These are phyloP conservation scores for Grifola frondosa DNA, from an alignment of 1,284 basidiomycete genomes.

Conservation along the genomic window DNA sequence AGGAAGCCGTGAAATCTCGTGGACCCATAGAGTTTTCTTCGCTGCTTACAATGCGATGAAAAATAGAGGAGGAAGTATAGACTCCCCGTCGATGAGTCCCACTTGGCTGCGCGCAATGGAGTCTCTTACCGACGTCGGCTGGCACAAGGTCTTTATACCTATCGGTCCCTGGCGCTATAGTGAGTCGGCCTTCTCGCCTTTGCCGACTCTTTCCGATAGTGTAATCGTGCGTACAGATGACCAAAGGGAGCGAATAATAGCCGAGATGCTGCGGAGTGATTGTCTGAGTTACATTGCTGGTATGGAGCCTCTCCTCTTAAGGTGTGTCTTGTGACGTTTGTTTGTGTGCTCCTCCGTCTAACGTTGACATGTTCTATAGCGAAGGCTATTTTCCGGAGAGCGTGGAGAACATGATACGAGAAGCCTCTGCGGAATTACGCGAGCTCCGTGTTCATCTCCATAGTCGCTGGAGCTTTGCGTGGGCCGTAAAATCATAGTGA, in stretches of 20 bases:
- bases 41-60: constrained; percentile 37
- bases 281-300: constrained; percentile 30
- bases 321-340: constrained; percentile 16
- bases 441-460: constrained; percentile 31
- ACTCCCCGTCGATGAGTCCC: constrained; percentile 31
- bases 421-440: constrained; percentile 30
- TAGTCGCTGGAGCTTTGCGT: constrained; percentile 36
- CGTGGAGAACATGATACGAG: constrained; percentile 32
- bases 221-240: constrained; percentile 17
- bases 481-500: constrained; percentile 39
- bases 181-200: constrained; percentile 11
- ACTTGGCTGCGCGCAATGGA: constrained; percentile 33
- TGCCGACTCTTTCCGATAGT: constrained; percentile 3
- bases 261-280: constrained; percentile 35
- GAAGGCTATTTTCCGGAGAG: constrained; percentile 34
- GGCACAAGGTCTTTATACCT: constrained; percentile 35
- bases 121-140: constrained; percentile 32
- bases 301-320: constrained; percentile 32
- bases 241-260: constrained; percentile 27
- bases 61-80: constrained; percentile 30
- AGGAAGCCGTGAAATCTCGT: constrained; percentile 28
- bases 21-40: constrained; percentile 34
- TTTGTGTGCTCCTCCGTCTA: neutral
- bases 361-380: constrained; percentile 14
- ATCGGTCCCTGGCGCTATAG: constrained; percentile 36